Percentiles rank a stretch among this genome's conserved stretches.
Evolutionary conservation across 176 grass and related monocot genomes (phyloP).

Genomic region (Pharus latifolius): DNA sequence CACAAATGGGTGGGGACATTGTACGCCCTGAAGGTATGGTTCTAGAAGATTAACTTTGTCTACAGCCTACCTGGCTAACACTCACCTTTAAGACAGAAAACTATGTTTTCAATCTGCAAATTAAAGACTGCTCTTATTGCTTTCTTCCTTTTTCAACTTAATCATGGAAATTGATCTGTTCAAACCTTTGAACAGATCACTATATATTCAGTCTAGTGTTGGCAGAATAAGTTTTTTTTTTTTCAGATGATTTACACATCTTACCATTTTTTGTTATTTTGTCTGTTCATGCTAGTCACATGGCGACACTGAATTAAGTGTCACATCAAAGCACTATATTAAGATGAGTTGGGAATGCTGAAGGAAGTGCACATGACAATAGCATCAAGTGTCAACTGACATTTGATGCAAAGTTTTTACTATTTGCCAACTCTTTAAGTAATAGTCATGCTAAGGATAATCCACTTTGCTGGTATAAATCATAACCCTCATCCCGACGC

Average conservation of each 20-base stretch:
- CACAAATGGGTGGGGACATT: slow-evolving; percentile 88
- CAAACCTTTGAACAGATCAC: not conserved
- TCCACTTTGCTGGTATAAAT: too few relatives aligned
- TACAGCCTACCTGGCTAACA: not conserved
- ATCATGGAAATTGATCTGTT: not conserved
- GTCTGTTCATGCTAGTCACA: not conserved
- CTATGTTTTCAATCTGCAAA: not conserved
- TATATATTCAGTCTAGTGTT: not conserved
- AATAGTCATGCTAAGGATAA: not conserved
- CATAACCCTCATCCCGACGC: too few relatives aligned
- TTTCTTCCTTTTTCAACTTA: not conserved
- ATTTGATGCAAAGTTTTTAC: not conserved
- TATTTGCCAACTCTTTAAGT: not conserved
- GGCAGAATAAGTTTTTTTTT: not conserved
- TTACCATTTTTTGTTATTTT: not conserved
- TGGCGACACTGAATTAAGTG: not conserved
- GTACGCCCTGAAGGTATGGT: slow-evolving; percentile 84
- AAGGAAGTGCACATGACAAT: not conserved
- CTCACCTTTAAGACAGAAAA: not conserved
- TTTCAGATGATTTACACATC: too few relatives aligned
- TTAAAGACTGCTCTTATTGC: not conserved
- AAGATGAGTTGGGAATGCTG: not conserved
- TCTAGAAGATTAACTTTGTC: not conserved
- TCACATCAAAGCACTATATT: not conserved
- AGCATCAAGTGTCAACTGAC: not conserved